These are phyloP conservation scores for Candida insectalens DNA, from an alignment of 805 yeast species.

Conservation along the genomic window DNA sequence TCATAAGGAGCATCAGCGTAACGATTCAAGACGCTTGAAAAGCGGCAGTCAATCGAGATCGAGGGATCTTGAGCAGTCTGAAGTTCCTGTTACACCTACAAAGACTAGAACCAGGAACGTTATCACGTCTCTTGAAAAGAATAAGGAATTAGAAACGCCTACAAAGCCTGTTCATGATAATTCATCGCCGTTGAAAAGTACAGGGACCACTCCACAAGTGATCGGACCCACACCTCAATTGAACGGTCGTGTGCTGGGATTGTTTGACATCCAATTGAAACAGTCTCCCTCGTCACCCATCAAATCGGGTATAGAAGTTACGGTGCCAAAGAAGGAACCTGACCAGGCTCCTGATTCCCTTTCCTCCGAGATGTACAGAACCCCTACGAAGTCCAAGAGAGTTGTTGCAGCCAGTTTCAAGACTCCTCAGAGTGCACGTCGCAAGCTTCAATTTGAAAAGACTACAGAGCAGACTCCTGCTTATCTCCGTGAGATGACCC, in stretches of 20 bases:
- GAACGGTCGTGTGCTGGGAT: slow-evolving; percentile 63
- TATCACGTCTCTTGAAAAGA: too few relatives aligned
- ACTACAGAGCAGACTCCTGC: slow-evolving; percentile 2
- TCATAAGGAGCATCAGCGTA: background rate
- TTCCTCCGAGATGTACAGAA: background rate
- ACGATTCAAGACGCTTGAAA: background rate
- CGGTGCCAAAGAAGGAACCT: background rate
- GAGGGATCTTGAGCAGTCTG: too few relatives aligned
- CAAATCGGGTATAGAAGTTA: slow-evolving; percentile 3
- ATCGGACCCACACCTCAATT: slow-evolving; percentile 86
- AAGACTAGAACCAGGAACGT: too few relatives aligned
- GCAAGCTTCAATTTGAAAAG: background rate
- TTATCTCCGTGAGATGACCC: slow-evolving; percentile 1
- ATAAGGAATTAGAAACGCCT: background rate
- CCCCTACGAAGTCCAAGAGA: background rate
- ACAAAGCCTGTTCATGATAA: background rate
- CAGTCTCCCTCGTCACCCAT: too few relatives aligned
- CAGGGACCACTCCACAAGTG: too few relatives aligned
- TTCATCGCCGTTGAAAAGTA: slow-evolving; percentile 4
- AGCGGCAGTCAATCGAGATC: background rate
- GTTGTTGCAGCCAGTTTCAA: background rate
- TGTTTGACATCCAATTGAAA: slow-evolving; percentile 45
- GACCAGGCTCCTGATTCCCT: too few relatives aligned
- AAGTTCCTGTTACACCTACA: slow-evolving; percentile 1
- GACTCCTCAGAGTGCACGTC: slow-evolving; percentile 1